Evolutionary conservation across 1,284 basidiomycete genomes (phyloP).

Genomic region (Heliocybe sulcata): DNA sequence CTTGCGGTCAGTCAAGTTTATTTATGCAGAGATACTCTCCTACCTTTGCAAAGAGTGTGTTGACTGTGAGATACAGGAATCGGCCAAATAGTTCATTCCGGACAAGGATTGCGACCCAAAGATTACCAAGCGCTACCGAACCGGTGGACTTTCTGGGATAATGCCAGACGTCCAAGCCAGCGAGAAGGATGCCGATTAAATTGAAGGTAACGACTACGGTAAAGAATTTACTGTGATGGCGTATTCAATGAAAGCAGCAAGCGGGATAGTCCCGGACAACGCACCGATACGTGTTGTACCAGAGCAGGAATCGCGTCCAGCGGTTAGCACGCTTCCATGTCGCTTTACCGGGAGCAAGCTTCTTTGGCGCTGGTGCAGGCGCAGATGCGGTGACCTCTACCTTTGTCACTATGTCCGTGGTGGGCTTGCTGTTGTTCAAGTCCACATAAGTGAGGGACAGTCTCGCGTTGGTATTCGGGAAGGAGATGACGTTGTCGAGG

Average conservation of each 20-base stretch:
- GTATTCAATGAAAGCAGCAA: conserved; percentile 5
- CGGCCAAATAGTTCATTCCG: conserved; percentile 55
- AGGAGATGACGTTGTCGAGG: neutral
- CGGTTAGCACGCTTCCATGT: neutral
- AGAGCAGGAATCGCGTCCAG: conserved; percentile 44
- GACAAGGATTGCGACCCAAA: conserved; percentile 31
- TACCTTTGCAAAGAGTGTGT: conserved; percentile 58
- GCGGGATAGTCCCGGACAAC: conserved; percentile 10
- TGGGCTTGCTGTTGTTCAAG: neutral
- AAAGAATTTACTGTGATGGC: conserved; percentile 48
- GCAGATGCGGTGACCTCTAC: neutral
- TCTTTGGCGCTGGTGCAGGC: neutral
- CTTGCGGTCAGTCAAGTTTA: neutral
- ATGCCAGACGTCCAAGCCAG: conserved; percentile 42
- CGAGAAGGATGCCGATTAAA: conserved; percentile 38
- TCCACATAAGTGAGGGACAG: neutral
- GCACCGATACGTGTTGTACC: conserved; percentile 63
- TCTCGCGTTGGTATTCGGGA: neutral
- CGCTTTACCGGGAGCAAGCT: neutral
- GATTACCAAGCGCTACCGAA: conserved; percentile 51
- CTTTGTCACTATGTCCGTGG: neutral
- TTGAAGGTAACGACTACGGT: conserved; percentile 45
- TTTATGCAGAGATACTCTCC: neutral
- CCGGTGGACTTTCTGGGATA: conserved; percentile 54
- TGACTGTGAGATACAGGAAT: conserved; percentile 47